These are phyloP conservation scores for Skeletonema menzelii DNA, from an alignment of 108 stramenopile genomes.

Conservation along the genomic window DNA sequence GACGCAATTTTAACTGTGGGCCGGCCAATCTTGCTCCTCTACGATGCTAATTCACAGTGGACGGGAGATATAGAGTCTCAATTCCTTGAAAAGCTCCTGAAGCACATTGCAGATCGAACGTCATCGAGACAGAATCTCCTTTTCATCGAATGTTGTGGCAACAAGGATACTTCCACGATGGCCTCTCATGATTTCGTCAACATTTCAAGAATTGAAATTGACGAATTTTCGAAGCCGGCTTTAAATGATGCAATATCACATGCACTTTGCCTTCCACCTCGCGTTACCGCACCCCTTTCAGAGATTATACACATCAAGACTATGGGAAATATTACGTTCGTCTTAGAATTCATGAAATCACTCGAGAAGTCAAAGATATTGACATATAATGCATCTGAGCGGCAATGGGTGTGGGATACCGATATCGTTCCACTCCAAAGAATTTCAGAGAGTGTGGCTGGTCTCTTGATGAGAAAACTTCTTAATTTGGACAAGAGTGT, in stretches of 20 bases:
- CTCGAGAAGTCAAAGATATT: slow-evolving; percentile 18
- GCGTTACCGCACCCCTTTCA: slow-evolving; percentile 17
- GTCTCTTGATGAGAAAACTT: not conserved
- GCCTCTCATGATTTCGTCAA: not conserved
- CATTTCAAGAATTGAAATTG: not conserved
- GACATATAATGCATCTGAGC: slow-evolving; percentile 28
- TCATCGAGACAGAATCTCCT: not conserved
- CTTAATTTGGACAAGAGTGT: not conserved
- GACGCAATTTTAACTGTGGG: not conserved
- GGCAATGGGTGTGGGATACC: slow-evolving; percentile 36
- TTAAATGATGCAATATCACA: not conserved
- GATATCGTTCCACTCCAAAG: not conserved
- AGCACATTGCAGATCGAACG: not conserved
- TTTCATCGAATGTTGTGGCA: not conserved
- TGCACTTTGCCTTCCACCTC: slow-evolving; percentile 5
- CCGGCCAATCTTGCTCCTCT: not conserved
- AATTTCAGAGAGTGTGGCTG: not conserved
- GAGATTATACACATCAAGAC: slow-evolving; percentile 29
- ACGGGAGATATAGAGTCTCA: not conserved
- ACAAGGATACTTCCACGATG: not conserved
- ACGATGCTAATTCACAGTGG: not conserved
- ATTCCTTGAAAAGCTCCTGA: not conserved
- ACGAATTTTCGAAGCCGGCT: not conserved
- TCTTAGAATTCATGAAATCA: slow-evolving; percentile 28
- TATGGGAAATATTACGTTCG: slow-evolving; percentile 41